These are phyloP conservation scores for Vitis vinifera DNA, from an alignment of 164 flowering plant species.

Conservation along the genomic window ASM3070453v1 NC_081811.1:1289001-1289500, in stretches of 20 bases:
- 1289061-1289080: slow-evolving; percentile 54
- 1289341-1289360: slow-evolving; percentile 70
- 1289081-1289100: slow-evolving; percentile 59
- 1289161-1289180: slow-evolving; percentile 46
- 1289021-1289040: slow-evolving; percentile 57
- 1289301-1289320: slow-evolving; percentile 57
- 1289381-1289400: slow-evolving; percentile 57
- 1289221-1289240: slow-evolving; percentile 34
- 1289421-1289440: slow-evolving; percentile 49
- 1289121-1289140: slow-evolving; percentile 45
- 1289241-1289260: slow-evolving; percentile 35
- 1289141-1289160: slow-evolving; percentile 48
- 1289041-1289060: slow-evolving; percentile 65
- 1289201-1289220: slow-evolving; percentile 40
- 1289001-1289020: slow-evolving; percentile 38
- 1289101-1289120: slow-evolving; percentile 43
- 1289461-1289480: slow-evolving; percentile 50
- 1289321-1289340: slow-evolving; percentile 61
- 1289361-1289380: slow-evolving; percentile 54
- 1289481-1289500: slow-evolving; percentile 54
- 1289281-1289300: slow-evolving; percentile 46
- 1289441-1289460: slow-evolving; percentile 37
- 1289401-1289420: slow-evolving; percentile 66
- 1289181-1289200: slow-evolving; percentile 50
- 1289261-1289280: slow-evolving; percentile 38